Percentiles rank a stretch among this genome's conserved stretches.
Conservation (phyloP, 176 grass and related monocot genomes). For the Carex kokanica region DNA sequence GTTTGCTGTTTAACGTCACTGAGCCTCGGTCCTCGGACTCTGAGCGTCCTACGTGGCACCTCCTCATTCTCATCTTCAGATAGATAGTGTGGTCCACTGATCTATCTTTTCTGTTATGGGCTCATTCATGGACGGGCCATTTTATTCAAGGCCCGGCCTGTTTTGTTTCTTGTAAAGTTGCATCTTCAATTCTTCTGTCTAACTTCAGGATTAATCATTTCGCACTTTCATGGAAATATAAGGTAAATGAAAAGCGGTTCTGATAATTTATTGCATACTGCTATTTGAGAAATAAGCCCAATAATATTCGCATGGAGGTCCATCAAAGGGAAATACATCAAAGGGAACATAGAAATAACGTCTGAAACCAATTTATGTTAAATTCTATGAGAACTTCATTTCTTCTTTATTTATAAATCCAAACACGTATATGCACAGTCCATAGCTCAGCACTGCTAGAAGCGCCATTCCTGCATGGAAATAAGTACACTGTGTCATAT, state of each 20-base stretch:
- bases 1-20: not conserved
- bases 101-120: not conserved
- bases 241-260: not conserved
- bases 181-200: too few species aligned
- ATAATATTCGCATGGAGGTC: not conserved
- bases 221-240: too few species aligned
- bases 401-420: conserved; percentile 25
- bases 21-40: not conserved
- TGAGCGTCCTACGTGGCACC: conserved; percentile 10
- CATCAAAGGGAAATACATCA: not conserved
- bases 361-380: not conserved
- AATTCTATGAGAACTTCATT: conserved; percentile 32
- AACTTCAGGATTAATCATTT: too few species aligned
- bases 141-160: too few species aligned
- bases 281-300: not conserved
- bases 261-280: not conserved
- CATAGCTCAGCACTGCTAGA: conserved; percentile 24
- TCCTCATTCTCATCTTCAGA: not conserved
- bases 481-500: not conserved
- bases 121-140: too few species aligned
- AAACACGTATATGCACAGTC: conserved; percentile 28
- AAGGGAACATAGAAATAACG: not conserved
- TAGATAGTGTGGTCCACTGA: not conserved
- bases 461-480: conserved; percentile 33
- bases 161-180: too few species aligned